A percentile compares a stretch with the other conserved stretches of the same genome.
Conservation (phyloP, 2,329 filamentous ascomycete genomes). For the Claviceps paspali region DNA sequence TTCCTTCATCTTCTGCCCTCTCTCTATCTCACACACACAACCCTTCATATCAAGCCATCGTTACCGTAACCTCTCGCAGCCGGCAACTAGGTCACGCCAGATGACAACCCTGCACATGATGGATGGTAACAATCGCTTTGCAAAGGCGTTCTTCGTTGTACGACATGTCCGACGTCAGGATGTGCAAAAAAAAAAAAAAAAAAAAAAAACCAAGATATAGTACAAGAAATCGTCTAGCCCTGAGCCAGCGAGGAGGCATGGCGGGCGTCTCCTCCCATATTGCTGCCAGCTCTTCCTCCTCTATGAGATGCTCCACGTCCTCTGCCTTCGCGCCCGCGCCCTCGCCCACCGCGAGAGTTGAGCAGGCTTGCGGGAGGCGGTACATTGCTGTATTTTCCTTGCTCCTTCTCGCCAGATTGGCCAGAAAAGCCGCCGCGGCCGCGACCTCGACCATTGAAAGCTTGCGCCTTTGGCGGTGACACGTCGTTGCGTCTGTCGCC, state of each 20-base stretch:
- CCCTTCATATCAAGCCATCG: not conserved
- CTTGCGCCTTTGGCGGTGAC: conserved; percentile 12
- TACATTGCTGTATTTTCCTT: conserved; percentile 34
- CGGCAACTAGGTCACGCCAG: not conserved
- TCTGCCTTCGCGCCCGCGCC: conserved; percentile 23
- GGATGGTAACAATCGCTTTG: not conserved
- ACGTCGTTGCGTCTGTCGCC: conserved; percentile 22
- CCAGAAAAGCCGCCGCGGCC: conserved; percentile 15
- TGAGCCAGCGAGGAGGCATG: conserved; percentile 1
- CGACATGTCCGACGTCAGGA: not conserved
- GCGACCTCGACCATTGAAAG: conserved; percentile 12
- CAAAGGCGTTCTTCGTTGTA: not conserved
- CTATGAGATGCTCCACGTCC: conserved; percentile 20
- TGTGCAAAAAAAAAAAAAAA: not conserved
- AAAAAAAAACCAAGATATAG: not conserved
- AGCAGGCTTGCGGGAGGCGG: conserved; percentile 46
- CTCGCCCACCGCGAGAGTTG: conserved; percentile 23
- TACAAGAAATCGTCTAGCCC: conserved; percentile 5
- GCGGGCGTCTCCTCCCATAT: conserved; percentile 4
- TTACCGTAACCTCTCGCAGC: not conserved
- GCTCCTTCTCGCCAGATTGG: conserved; percentile 7
- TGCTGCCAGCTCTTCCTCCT: conserved; percentile 20
- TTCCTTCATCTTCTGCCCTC: too few relatives aligned
- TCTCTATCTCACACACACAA: not conserved
- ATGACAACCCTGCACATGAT: not conserved